A percentile compares a stretch with the other conserved stretches of the same genome.
Conservation (phyloP, 768 basidiomycete genomes). For the Mycena vitilis region DNA sequence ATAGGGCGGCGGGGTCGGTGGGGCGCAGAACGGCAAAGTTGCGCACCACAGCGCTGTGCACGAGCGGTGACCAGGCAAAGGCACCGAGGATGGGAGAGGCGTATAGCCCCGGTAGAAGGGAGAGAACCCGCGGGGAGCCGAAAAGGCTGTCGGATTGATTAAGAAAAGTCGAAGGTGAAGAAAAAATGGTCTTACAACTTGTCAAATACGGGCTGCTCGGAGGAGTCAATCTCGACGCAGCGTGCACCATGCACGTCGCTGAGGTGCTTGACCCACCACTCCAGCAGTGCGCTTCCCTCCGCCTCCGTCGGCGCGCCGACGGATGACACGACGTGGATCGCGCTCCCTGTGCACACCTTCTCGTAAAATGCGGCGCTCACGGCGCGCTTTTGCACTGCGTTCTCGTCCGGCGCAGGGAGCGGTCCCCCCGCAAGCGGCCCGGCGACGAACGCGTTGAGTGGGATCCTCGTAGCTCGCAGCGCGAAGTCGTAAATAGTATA, state of each 20-base stretch:
- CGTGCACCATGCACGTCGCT: constrained; percentile 44
- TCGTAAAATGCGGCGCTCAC: constrained; percentile 64
- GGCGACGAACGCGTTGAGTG: constrained; percentile 68
- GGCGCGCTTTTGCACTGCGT: constrained; percentile 45
- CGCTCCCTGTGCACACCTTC: constrained; percentile 55
- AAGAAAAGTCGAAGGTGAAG: not conserved
- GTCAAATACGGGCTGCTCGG: constrained; percentile 58
- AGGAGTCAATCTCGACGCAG: constrained; percentile 59
- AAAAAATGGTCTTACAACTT: constrained; percentile 51
- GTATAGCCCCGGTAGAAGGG: constrained; percentile 55
- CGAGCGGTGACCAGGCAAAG: constrained; percentile 68
- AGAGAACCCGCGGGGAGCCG: constrained; percentile 53
- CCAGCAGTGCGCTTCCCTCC: constrained; percentile 56
- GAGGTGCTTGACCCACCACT: constrained; percentile 63
- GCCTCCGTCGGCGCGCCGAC: constrained; percentile 49
- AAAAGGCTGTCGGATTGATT: constrained; percentile 52
- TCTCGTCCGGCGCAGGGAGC: constrained; percentile 39
- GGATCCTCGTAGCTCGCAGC: constrained; percentile 62
- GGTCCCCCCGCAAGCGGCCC: constrained; percentile 67
- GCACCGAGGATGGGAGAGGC: constrained; percentile 60
- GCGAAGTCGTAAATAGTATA: constrained; percentile 67
- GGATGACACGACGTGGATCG: constrained; percentile 49
- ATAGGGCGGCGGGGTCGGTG: constrained; percentile 40
- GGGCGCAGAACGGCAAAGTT: constrained; percentile 58
- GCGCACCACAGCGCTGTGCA: constrained; percentile 60